phyloP scores from a whole-genome alignment of 768 basidiomycete species.

The Lactifluus echinatus region DNA sequence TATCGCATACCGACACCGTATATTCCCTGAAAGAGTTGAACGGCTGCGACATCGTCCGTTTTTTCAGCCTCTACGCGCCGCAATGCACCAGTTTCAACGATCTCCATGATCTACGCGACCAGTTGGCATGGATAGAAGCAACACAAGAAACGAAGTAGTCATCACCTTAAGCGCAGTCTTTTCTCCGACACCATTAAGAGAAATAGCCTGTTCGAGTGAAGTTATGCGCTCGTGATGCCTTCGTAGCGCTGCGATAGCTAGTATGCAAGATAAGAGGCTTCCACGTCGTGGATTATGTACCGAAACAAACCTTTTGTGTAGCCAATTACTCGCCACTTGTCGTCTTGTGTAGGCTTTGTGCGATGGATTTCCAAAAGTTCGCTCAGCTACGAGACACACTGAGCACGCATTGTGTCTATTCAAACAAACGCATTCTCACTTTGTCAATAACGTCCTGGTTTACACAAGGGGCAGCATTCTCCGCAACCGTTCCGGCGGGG shows the following conservation, averaged over 20 bases:
- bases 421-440: conserved; percentile 28
- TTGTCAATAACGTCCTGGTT: conserved; percentile 75
- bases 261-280: background rate
- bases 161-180: conserved; percentile 68
- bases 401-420: background rate
- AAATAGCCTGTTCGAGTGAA: conserved; percentile 48
- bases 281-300: background rate
- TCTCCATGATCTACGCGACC: conserved; percentile 64
- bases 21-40: conserved; percentile 62
- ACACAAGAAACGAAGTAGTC: background rate
- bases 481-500: conserved; percentile 25
- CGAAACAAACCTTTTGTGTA: conserved; percentile 53
- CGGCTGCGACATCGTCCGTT: conserved; percentile 51
- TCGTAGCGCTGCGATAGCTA: conserved; percentile 53
- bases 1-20: conserved; percentile 70
- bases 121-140: background rate
- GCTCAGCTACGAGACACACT: conserved; percentile 39
- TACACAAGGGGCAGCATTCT: conserved; percentile 30
- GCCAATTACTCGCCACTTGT: conserved; percentile 57
- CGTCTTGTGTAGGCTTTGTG: conserved; percentile 48
- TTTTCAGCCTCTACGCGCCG: conserved; percentile 58
- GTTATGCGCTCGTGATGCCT: conserved; percentile 50
- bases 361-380: conserved; percentile 60
- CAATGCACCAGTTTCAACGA: conserved; percentile 64
- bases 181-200: conserved; percentile 54